A percentile compares a stretch with the other conserved stretches of the same genome.
These are phyloP conservation scores for Euphorbia pulcherrima DNA, from an alignment of 345 rosid species.

Conservation along the genomic window DNA sequence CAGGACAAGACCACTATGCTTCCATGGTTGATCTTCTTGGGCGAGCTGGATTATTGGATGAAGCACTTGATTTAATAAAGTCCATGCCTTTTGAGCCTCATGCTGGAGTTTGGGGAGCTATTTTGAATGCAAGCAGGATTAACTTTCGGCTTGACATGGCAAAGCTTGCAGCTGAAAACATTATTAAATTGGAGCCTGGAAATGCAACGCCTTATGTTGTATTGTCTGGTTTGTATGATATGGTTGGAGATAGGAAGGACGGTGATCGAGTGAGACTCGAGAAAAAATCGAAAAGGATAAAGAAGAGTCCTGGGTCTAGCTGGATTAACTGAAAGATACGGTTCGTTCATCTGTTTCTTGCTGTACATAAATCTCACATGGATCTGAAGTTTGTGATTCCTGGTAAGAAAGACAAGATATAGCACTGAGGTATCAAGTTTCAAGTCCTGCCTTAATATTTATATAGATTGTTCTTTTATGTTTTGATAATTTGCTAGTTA, in stretches of 20 bases:
- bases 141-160: conserved; percentile 57
- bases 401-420: too few species aligned
- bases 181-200: conserved; percentile 59
- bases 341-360: conserved; percentile 47
- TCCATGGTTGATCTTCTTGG: conserved; percentile 81
- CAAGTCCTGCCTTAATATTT: too few species aligned
- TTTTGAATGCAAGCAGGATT: conserved; percentile 58
- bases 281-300: conserved; percentile 46
- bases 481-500: too few species aligned
- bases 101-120: conserved; percentile 84
- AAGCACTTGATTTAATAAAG: conserved; percentile 47
- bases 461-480: too few species aligned
- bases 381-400: background rate
- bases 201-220: conserved; percentile 67
- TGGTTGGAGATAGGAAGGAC: conserved; percentile 39
- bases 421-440: too few species aligned
- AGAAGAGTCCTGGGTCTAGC: conserved; percentile 76
- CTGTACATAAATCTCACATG: conserved; percentile 48
- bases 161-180: conserved; percentile 55
- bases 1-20: conserved; percentile 67
- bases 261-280: conserved; percentile 40
- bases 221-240: conserved; percentile 51
- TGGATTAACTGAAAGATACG: conserved; percentile 51
- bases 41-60: conserved; percentile 62
- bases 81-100: conserved; percentile 57